Conservation (phyloP, 176 grass and related monocot genomes). For the Pharus latifolius region DNA sequence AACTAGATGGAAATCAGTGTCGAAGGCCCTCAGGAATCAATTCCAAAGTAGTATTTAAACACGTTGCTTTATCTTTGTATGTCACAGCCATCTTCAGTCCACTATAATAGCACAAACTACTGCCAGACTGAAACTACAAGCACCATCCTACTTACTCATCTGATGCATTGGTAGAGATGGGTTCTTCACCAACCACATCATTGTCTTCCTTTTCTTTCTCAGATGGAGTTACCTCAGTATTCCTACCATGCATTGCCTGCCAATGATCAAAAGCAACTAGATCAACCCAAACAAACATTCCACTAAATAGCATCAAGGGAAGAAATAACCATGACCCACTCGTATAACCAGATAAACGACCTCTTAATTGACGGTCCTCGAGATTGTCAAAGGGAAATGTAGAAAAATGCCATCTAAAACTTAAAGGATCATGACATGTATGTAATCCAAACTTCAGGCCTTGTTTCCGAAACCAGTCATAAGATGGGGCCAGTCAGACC, state of each 20-base stretch:
- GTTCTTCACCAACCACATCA: conserved; percentile 1
- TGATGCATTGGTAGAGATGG: not conserved
- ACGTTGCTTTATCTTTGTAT: not conserved
- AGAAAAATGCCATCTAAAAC: not conserved
- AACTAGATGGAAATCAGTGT: no score
- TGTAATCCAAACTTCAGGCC: not conserved
- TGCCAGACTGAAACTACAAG: not conserved
- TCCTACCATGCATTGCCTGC: conserved; percentile 42
- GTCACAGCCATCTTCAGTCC: not conserved
- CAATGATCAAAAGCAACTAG: not conserved
- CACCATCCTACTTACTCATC: conserved; percentile 19
- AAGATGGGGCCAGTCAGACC: no score
- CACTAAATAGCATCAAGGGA: not conserved
- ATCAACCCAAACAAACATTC: not conserved
- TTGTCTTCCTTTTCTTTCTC: conserved; percentile 12
- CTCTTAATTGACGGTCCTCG: not conserved
- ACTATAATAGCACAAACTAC: not conserved
- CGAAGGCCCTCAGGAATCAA: no score
- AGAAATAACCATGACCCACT: not conserved
- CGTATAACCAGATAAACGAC: not conserved
- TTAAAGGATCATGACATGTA: not conserved
- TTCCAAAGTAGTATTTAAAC: no score
- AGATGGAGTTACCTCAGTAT: not conserved
- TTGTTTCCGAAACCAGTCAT: no score
- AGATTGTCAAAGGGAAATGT: not conserved